A percentile compares a stretch with the other conserved stretches of the same genome.
Evolutionary conservation across 2,329 filamentous ascomycete genomes (phyloP).

Genomic region (Onygena corvina): DNA sequence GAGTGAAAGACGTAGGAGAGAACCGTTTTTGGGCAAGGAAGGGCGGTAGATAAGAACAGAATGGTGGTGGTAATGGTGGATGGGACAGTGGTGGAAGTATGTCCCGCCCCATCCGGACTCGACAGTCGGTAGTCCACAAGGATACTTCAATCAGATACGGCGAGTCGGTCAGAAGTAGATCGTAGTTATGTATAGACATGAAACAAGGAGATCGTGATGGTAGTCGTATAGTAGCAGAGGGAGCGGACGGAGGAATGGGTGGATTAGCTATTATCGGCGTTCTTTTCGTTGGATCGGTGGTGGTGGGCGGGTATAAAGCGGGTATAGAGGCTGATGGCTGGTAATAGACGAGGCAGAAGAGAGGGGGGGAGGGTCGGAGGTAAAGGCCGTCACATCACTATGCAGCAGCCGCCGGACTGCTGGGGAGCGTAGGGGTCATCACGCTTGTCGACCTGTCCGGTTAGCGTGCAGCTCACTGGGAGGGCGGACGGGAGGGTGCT

Average conservation of each 20-base stretch:
- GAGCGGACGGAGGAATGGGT: not conserved
- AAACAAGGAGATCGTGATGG: conserved; percentile 3
- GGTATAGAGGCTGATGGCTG: not conserved
- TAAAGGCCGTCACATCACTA: conserved; percentile 61
- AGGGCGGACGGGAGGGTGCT: conserved; percentile 16
- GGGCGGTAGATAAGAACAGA: not conserved
- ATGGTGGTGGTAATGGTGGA: no score
- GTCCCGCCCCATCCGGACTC: no score
- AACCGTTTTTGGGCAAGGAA: not conserved
- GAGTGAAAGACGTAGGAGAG: conserved; percentile 11
- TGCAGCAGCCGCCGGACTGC: conserved; percentile 83
- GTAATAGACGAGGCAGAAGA: not conserved
- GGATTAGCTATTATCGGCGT: conserved; percentile 5
- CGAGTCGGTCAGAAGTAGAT: no score
- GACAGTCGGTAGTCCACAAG: no score
- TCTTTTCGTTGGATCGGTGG: no score
- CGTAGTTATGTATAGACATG: conserved; percentile 5
- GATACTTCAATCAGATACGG: no score
- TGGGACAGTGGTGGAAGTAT: no score
- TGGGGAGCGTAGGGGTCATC: conserved; percentile 98
- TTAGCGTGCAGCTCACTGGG: conserved; percentile 10
- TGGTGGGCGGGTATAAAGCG: not conserved
- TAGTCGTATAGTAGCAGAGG: conserved; percentile 2
- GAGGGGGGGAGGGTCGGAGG: conserved; percentile 8
- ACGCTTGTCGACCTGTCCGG: conserved; percentile 63